phyloP scores from a whole-genome alignment of 208 protist genomes.

The Leishmania lainsoni region DNA sequence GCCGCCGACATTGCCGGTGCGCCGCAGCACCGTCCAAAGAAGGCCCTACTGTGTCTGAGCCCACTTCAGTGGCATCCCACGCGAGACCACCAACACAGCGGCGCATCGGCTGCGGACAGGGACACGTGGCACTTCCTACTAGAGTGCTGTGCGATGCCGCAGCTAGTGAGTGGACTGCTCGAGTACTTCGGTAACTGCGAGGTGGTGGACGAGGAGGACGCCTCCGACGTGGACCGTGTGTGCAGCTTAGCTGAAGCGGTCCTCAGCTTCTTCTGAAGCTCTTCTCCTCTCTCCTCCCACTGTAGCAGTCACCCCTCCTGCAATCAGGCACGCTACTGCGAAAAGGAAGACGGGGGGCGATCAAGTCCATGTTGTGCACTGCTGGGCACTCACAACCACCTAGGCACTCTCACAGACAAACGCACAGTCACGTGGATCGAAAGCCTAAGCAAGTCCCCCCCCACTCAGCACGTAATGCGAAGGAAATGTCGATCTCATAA shows the following conservation, averaged over 20 bases:
- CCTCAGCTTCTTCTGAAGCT: conserved; percentile 18
- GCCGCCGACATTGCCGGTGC: neutral
- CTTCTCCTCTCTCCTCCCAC: neutral
- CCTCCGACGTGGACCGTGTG: conserved; percentile 28
- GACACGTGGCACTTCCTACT: conserved; percentile 35
- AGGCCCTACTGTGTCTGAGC: conserved; percentile 16
- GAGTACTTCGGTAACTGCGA: conserved; percentile 34
- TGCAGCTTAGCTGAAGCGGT: conserved; percentile 19
- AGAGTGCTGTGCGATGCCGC: conserved; percentile 37
- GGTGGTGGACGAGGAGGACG: conserved; percentile 26
- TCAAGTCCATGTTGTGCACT: neutral
- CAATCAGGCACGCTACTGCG: neutral
- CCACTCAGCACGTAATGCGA: neutral
- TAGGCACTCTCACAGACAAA: neutral
- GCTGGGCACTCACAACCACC: neutral
- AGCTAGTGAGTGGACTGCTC: conserved; percentile 41
- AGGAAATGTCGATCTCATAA: neutral
- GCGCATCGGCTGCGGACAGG: neutral
- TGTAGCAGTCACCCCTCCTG: neutral
- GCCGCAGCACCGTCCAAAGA: neutral
- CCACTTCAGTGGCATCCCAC: conserved; percentile 22
- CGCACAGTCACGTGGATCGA: neutral
- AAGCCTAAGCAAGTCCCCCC: neutral
- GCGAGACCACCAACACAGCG: neutral
- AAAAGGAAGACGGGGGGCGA: neutral